Conservation (phyloP, 2,329 filamentous ascomycete genomes). For the Colletotrichum theobromicola region DNA sequence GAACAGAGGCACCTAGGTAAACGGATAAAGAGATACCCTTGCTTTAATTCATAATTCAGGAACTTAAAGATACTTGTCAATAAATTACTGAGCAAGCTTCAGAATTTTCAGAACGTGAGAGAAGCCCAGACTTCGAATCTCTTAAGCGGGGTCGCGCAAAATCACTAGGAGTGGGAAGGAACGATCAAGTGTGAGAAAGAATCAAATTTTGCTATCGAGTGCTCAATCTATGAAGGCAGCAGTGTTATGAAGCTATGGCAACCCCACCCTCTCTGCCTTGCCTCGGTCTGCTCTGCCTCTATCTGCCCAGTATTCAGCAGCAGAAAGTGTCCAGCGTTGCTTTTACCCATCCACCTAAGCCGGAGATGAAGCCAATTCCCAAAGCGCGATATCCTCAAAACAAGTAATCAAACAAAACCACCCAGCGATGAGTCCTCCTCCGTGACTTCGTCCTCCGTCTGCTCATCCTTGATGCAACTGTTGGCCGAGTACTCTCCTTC, state of each 20-base stretch:
- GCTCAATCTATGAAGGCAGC: neutral
- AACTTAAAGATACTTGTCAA: neutral
- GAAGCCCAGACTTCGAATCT: too few relatives aligned
- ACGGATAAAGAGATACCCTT: neutral
- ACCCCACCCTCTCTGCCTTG: too few relatives aligned
- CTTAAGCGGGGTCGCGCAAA: too few relatives aligned
- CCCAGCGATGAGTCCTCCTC: neutral
- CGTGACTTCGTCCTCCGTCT: neutral
- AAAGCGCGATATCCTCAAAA: neutral
- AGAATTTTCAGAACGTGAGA: neutral
- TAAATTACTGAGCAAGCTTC: neutral
- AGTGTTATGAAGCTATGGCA: neutral
- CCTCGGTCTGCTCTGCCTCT: neutral
- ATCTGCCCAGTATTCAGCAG: neutral
- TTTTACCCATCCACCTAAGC: neutral
- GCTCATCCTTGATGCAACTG: neutral
- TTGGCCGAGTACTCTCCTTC: too few relatives aligned
- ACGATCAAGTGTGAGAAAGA: neutral
- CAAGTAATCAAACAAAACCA: neutral
- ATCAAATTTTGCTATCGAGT: neutral
- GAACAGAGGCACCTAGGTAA: rapidly evolving
- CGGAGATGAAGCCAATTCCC: neutral
- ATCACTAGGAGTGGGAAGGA: neutral
- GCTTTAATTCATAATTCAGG: neutral
- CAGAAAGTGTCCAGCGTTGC: neutral